These are phyloP conservation scores for Phaffomyces antillensis DNA, from an alignment of 805 yeast genomes.

Conservation along the genomic window DNA sequence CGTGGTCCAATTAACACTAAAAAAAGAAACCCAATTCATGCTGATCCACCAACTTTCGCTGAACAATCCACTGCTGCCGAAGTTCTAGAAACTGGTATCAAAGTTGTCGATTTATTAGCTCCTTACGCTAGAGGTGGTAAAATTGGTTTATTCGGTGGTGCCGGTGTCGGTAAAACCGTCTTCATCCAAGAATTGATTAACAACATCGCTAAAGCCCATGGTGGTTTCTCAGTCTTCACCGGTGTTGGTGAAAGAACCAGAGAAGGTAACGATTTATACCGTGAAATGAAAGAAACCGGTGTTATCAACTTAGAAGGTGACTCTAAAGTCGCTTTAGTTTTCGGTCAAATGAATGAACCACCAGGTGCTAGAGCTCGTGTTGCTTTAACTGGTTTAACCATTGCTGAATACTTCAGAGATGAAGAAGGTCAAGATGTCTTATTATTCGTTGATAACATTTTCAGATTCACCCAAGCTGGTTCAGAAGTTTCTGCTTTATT, in stretches of 20 bases:
- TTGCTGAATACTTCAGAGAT: slow-evolving; percentile 99
- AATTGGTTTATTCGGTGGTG: slow-evolving; percentile 99
- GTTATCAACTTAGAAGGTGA: slow-evolving; percentile 99
- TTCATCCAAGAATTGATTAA: slow-evolving; percentile 99
- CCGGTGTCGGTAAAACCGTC: slow-evolving; percentile 99
- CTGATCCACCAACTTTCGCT: slow-evolving; percentile 93
- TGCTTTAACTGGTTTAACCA: slow-evolving; percentile 98
- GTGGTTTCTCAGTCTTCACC: slow-evolving; percentile 99
- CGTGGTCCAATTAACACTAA: slow-evolving; percentile 96
- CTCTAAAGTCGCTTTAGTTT: slow-evolving; percentile 97
- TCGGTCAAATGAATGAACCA: slow-evolving; percentile 99
- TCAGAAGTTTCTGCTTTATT: slow-evolving; percentile 99
- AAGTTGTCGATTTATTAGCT: slow-evolving; percentile 98
- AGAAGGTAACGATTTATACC: slow-evolving; percentile 99
- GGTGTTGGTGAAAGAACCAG: slow-evolving; percentile 99
- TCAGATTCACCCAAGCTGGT: slow-evolving; percentile 99
- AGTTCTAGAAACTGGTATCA: slow-evolving; percentile 98
- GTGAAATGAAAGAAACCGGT: slow-evolving; percentile 99
- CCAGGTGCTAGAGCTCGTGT: slow-evolving; percentile 99
- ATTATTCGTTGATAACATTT: slow-evolving; percentile 98
- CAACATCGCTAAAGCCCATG: slow-evolving; percentile 99
- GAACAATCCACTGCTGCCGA: slow-evolving; percentile 98
- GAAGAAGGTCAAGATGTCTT: slow-evolving; percentile 99
- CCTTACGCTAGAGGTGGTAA: slow-evolving; percentile 99
- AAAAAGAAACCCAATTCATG: slow-evolving; percentile 95